Percentiles rank a stretch among this genome's conserved stretches.
phyloP scores from a whole-genome alignment of 2,329 filamentous ascomycete species.

The Colletotrichum sp. region DNA sequence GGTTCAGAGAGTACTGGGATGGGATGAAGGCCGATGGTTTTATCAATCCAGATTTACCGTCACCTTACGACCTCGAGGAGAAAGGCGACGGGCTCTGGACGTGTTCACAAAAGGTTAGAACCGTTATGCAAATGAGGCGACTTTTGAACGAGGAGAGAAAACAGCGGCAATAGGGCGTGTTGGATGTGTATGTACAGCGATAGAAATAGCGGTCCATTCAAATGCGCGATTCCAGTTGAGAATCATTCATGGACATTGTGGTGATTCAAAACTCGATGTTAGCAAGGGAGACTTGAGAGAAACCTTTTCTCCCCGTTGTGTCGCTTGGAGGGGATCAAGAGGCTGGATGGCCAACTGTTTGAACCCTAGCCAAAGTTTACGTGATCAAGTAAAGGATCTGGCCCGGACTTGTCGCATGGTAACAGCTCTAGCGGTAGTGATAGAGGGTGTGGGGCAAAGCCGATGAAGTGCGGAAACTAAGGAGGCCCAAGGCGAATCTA shows the following conservation, averaged over 20 bases:
- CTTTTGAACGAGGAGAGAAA: not conserved
- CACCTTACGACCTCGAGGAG: not conserved
- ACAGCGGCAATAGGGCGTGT: not conserved
- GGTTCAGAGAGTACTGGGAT: not conserved
- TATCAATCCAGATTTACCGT: not conserved
- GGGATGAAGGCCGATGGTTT: not conserved
- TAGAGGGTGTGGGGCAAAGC: not conserved
- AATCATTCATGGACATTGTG: accelerated
- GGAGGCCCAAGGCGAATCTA: not conserved
- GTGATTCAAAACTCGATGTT: not conserved
- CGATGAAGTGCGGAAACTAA: not conserved
- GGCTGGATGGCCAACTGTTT: accelerated
- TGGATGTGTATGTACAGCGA: not conserved
- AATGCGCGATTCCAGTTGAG: accelerated
- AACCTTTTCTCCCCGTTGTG: accelerated
- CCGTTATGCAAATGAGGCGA: no score
- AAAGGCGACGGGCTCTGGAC: accelerated
- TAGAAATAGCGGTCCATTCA: accelerated
- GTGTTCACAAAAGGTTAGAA: no score
- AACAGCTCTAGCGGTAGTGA: not conserved
- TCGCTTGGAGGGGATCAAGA: accelerated
- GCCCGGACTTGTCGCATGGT: not conserved
- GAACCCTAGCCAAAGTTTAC: not conserved
- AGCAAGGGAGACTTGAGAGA: accelerated
- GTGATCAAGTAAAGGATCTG: not conserved